These are phyloP conservation scores for Chrysosporium keratinophilum DNA, from an alignment of 2,329 filamentous ascomycete genomes.

Conservation along the genomic window DNA sequence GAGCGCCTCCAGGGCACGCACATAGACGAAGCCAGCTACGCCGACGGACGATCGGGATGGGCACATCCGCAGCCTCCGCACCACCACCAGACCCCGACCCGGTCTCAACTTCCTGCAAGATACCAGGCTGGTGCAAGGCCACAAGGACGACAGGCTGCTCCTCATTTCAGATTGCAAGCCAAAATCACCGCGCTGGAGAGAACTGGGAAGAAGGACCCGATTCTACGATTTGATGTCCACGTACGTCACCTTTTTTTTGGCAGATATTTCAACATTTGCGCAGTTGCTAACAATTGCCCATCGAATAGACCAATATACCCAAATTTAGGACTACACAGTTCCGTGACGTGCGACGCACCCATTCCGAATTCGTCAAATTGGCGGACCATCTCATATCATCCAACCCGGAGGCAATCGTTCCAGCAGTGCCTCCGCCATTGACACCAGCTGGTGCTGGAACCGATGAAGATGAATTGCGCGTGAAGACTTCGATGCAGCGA, in stretches of 20 bases:
- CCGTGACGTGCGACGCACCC: conserved; percentile 87
- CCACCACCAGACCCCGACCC: conserved; percentile 26
- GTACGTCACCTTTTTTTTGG: conserved; percentile 45
- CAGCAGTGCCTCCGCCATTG: conserved; percentile 85
- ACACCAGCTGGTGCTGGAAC: conserved; percentile 92
- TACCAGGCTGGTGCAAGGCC: conserved; percentile 38
- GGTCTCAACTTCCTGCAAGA: conserved; percentile 36
- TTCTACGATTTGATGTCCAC: conserved; percentile 90
- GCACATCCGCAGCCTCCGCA: conserved; percentile 15
- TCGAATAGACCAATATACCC: conserved; percentile 83
- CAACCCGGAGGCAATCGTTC: conserved; percentile 92
- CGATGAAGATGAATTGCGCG: conserved; percentile 82
- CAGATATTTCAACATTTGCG: not conserved
- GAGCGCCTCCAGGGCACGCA: conserved; percentile 34
- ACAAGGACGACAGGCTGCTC: conserved; percentile 41
- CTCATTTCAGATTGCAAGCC: conserved; percentile 75
- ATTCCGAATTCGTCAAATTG: conserved; percentile 94
- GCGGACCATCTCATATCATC: conserved; percentile 90
- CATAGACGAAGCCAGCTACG: conserved; percentile 30
- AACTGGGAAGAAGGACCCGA: conserved; percentile 89
- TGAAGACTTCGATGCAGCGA: conserved; percentile 81
- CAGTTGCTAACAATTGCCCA: conserved; percentile 2
- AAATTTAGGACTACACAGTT: conserved; percentile 97
- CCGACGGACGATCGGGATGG: conserved; percentile 26
- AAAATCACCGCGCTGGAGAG: conserved; percentile 92